These are phyloP conservation scores for Mycena leptocephala DNA, from an alignment of 768 basidiomycete species.

Conservation along the genomic window DNA sequence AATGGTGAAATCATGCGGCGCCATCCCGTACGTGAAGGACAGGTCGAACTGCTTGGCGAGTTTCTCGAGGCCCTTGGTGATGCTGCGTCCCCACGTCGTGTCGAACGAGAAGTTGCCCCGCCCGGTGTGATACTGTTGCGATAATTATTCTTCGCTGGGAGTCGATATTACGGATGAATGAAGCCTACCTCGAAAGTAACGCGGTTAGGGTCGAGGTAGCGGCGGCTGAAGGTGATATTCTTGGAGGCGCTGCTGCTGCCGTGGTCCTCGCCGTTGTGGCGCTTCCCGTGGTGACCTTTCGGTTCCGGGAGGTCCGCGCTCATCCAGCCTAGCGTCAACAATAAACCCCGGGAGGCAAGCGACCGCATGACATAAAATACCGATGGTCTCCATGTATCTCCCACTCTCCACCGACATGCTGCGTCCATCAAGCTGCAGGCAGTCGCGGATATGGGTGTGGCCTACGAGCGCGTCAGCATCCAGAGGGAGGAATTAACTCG, in stretches of 20 bases:
- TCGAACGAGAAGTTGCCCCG: slow-evolving; percentile 72
- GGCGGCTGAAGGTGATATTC: slow-evolving; percentile 75
- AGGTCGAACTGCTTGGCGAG: slow-evolving; percentile 77
- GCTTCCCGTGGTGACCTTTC: not conserved
- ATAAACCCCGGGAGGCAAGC: slow-evolving; percentile 29
- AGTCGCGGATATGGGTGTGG: slow-evolving; percentile 88
- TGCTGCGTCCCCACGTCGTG: slow-evolving; percentile 65
- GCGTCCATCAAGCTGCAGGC: slow-evolving; percentile 80
- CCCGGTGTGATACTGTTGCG: slow-evolving; percentile 75
- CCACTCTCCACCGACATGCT: slow-evolving; percentile 89
- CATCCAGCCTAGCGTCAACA: slow-evolving; percentile 67
- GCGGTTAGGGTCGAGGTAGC: slow-evolving; percentile 88
- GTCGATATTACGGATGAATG: not conserved
- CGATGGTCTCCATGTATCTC: slow-evolving; percentile 94
- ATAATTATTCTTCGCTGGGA: not conserved
- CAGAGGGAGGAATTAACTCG: not conserved
- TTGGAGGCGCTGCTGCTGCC: slow-evolving; percentile 42
- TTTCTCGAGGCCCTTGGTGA: slow-evolving; percentile 69
- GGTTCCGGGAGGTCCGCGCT: slow-evolving; percentile 57
- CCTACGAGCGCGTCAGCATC: slow-evolving; percentile 49
- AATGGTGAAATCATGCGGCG: slow-evolving; percentile 85
- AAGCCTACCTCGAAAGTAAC: slow-evolving; percentile 78
- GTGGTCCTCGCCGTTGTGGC: slow-evolving; percentile 17
- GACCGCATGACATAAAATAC: slow-evolving; percentile 55
- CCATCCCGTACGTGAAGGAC: slow-evolving; percentile 74